Evolutionary conservation across 768 basidiomycete species (phyloP).

Genomic region (Hericium alpestre): DNA sequence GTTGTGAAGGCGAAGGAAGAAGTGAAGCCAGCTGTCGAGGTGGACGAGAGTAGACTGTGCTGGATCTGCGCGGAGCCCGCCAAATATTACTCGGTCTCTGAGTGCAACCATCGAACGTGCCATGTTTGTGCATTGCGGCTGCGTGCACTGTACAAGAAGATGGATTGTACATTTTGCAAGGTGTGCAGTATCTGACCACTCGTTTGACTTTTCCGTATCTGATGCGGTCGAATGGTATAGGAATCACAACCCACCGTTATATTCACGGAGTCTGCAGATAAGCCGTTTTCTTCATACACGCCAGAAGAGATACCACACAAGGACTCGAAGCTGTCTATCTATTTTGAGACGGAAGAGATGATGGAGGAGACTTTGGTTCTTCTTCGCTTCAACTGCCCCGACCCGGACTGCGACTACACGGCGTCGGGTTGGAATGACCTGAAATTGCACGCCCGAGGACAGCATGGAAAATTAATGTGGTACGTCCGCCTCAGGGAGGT

Average conservation of each 20-base stretch:
- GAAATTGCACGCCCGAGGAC: slow-evolving; percentile 68
- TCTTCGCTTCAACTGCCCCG: slow-evolving; percentile 91
- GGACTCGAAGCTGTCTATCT: slow-evolving; percentile 65
- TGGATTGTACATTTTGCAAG: slow-evolving; percentile 95
- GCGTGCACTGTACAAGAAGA: slow-evolving; percentile 87
- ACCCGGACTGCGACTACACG: slow-evolving; percentile 70
- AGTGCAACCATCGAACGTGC: slow-evolving; percentile 92
- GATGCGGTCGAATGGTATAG: slow-evolving; percentile 24
- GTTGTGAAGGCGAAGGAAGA: slow-evolving; percentile 2
- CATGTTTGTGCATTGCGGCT: slow-evolving; percentile 86
- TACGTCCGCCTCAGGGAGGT: slow-evolving; percentile 24
- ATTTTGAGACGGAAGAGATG: slow-evolving; percentile 85
- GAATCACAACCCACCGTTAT: slow-evolving; percentile 66
- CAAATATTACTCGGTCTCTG: slow-evolving; percentile 79
- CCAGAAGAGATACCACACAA: slow-evolving; percentile 49
- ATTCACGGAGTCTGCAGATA: slow-evolving; percentile 59
- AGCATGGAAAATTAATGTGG: slow-evolving; percentile 78
- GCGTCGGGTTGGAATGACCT: slow-evolving; percentile 86
- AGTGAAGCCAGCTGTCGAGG: slow-evolving; percentile 7
- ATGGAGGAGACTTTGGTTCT: slow-evolving; percentile 91
- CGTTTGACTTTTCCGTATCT: not conserved
- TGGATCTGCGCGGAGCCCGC: slow-evolving; percentile 94
- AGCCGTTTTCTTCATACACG: slow-evolving; percentile 47
- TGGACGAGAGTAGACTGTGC: slow-evolving; percentile 44
- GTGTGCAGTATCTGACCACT: slow-evolving; percentile 26